Conservation (phyloP, 176 grass and related monocot species). For the Puya raimondii region DNA sequence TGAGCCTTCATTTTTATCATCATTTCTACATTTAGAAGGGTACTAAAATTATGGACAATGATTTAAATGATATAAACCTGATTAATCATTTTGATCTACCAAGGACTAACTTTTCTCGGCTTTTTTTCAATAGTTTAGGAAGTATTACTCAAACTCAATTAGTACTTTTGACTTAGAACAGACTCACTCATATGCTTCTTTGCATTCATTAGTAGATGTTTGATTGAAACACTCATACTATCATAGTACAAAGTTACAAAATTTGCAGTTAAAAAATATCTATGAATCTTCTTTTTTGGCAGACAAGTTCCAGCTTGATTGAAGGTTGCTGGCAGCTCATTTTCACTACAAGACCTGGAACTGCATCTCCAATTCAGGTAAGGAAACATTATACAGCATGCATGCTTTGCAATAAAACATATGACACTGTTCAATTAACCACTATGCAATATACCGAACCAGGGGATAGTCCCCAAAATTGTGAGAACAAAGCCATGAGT, state of each 20-base stretch:
- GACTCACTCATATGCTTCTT: background rate
- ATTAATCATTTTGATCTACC: too few species aligned
- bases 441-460: too few species aligned
- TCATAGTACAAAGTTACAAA: slow-evolving; percentile 20
- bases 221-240: background rate
- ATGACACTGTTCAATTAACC: background rate
- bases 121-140: too few species aligned
- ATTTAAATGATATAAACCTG: too few species aligned
- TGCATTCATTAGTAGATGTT: background rate
- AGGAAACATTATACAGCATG: slow-evolving; percentile 9
- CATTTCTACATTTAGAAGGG: too few species aligned
- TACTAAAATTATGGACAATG: too few species aligned
- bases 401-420: slow-evolving; percentile 10
- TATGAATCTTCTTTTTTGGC: background rate
- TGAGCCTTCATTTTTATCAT: background rate
- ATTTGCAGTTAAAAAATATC: slow-evolving; percentile 23
- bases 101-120: background rate
- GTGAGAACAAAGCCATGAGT: too few species aligned
- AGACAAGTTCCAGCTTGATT: slow-evolving; percentile 74
- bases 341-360: slow-evolving; percentile 94
- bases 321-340: slow-evolving; percentile 92
- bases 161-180: too few species aligned
- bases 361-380: slow-evolving; percentile 94
- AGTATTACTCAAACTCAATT: too few species aligned
- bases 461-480: too few species aligned